A percentile compares a stretch with the other conserved stretches of the same genome.
Evolutionary conservation across 352 stramenopile genomes (phyloP).

Genomic region (Phytophthora kernoviae): DNA sequence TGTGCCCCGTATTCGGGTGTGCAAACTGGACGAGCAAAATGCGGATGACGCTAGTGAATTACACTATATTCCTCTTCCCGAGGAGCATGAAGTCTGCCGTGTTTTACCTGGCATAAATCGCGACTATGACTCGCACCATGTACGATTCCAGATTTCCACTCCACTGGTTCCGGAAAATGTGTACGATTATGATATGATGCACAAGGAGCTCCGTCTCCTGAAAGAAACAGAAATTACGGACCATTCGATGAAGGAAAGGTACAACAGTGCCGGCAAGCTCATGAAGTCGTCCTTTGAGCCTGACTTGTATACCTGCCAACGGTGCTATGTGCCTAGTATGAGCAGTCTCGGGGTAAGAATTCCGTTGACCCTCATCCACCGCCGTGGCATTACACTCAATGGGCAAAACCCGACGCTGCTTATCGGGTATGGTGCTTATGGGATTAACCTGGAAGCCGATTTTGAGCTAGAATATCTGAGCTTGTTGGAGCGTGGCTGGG

Average conservation of each 20-base stretch:
- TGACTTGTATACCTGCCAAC: slow-evolving; percentile 48
- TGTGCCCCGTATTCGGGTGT: slow-evolving; percentile 77
- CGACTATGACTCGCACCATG: slow-evolving; percentile 54
- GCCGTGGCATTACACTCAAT: slow-evolving; percentile 52
- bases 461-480: slow-evolving; percentile 87
- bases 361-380: slow-evolving; percentile 81
- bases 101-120: slow-evolving; percentile 85
- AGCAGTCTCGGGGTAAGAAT: slow-evolving; percentile 49
- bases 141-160: slow-evolving; percentile 80
- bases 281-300: slow-evolving; percentile 27
- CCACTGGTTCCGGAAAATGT: slow-evolving; percentile 78
- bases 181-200: slow-evolving; percentile 78
- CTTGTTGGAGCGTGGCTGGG: slow-evolving; percentile 87
- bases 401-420: slow-evolving; percentile 83
- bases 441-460: slow-evolving; percentile 83
- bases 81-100: slow-evolving; percentile 57
- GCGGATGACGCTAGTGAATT: background rate
- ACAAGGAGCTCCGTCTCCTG: slow-evolving; percentile 44
- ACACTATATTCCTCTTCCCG: slow-evolving; percentile 64
- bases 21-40: slow-evolving; percentile 14
- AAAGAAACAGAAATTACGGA: slow-evolving; percentile 59
- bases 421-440: slow-evolving; percentile 91
- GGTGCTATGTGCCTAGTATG: slow-evolving; percentile 47
- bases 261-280: background rate
- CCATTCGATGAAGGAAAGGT: slow-evolving; percentile 16